Percentiles rank a stretch among this genome's conserved stretches.
These are phyloP conservation scores for Xylariaceae sp. DNA, from an alignment of 2,329 filamentous ascomycete species.

Conservation along the genomic window DNA sequence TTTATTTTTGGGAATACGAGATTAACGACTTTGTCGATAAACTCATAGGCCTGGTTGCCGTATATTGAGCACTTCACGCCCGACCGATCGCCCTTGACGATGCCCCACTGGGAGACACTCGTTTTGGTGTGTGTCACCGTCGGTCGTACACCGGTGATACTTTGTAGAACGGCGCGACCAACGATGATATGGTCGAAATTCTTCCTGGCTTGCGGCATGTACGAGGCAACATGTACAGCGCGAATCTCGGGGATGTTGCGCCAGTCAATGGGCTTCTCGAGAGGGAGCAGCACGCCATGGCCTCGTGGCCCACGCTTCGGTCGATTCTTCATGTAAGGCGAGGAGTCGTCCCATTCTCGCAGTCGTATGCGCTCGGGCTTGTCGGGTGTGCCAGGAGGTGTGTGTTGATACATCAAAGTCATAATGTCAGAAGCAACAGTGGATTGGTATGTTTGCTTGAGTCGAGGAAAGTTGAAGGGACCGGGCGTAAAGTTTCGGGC, in stretches of 20 bases:
- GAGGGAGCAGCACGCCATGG: constrained; percentile 69
- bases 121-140: constrained; percentile 71
- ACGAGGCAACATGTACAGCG: constrained; percentile 80
- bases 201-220: constrained; percentile 70
- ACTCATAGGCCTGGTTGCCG: constrained; percentile 85
- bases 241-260: constrained; percentile 83
- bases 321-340: constrained; percentile 93
- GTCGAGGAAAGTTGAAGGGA: constrained; percentile 84
- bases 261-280: constrained; percentile 79
- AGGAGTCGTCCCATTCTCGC: constrained; percentile 85
- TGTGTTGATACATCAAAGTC: constrained; percentile 86
- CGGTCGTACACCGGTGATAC: constrained; percentile 80
- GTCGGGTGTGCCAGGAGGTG: constrained; percentile 73
- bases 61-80: constrained; percentile 78
- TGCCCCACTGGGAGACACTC: constrained; percentile 76
- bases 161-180: constrained; percentile 81
- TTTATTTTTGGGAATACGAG: constrained; percentile 94
- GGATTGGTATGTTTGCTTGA: constrained; percentile 87
- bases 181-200: constrained; percentile 81
- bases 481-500: constrained; percentile 90
- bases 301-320: constrained; percentile 85
- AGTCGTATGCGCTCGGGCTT: constrained; percentile 67
- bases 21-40: constrained; percentile 87
- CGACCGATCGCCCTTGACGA: constrained; percentile 73
- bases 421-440: constrained; percentile 88